A percentile compares a stretch with the other conserved stretches of the same genome.
phyloP scores from a whole-genome alignment of 2,329 filamentous ascomycete species.

The Microascus cirrosus region DNA sequence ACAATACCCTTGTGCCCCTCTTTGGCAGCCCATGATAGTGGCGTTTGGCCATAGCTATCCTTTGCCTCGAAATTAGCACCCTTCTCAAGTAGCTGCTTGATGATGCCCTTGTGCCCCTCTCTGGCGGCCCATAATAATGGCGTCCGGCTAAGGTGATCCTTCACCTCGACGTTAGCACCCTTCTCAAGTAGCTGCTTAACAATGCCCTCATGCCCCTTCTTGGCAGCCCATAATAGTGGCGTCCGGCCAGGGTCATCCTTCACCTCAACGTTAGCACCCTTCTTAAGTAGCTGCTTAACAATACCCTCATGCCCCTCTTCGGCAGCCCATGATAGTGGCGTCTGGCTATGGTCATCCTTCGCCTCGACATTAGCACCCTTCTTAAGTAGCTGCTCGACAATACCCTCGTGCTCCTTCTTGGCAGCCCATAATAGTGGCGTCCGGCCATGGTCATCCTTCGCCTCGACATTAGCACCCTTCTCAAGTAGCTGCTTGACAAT shows the following conservation, averaged over 20 bases:
- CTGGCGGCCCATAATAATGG: no score
- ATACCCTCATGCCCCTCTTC: not conserved
- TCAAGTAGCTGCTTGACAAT: not conserved
- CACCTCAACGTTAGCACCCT: not conserved
- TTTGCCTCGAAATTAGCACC: no score
- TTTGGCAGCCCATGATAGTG: no score
- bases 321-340: not conserved
- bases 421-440: not conserved
- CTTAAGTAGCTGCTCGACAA: not conserved
- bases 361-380: not conserved
- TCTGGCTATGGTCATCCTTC: not conserved
- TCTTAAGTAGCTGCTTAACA: not conserved
- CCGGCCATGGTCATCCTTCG: not conserved
- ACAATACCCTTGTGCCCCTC: no score
- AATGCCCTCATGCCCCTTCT: not conserved
- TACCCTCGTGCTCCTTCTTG: not conserved
- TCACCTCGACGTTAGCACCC: no score
- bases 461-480: not conserved
- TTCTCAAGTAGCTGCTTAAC: not conserved
- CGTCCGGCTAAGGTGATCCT: no score
- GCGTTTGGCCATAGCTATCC: no score
- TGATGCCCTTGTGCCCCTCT: no score
- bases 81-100: no score
- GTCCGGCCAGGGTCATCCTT: not conserved
- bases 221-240: not conserved